Percentiles rank a stretch among this genome's conserved stretches.
phyloP scores from a whole-genome alignment of 805 yeast genomes.

The Metschnikowia borealis region DNA sequence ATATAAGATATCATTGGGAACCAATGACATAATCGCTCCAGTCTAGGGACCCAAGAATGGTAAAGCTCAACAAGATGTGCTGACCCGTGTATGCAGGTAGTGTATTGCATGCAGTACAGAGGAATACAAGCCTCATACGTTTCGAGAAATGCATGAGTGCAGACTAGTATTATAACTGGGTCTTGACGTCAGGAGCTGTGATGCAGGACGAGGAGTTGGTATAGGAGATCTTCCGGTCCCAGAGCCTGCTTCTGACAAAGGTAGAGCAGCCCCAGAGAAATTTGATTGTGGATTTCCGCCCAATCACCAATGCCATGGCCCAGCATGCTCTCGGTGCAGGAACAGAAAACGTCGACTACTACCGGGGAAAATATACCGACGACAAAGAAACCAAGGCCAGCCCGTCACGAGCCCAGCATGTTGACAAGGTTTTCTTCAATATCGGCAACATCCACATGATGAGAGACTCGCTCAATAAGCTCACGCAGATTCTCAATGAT shows the following conservation, averaged over 20 bases:
- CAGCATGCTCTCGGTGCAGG: constrained; percentile 99
- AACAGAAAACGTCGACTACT: constrained; percentile 86
- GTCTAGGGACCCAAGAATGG: no score
- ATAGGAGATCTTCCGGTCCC: constrained; percentile 66
- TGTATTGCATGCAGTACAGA: no score
- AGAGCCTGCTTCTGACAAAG: constrained; percentile 26
- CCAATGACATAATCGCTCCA: no score
- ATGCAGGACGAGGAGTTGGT: constrained; percentile 87
- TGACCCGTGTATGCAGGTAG: no score
- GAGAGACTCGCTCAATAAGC: constrained; percentile 72
- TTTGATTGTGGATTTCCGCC: constrained; percentile 86
- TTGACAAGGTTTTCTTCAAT: constrained; percentile 77
- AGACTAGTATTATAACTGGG: no score
- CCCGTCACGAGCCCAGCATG: constrained; percentile 24
- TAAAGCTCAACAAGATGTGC: no score
- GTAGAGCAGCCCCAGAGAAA: constrained; percentile 41
- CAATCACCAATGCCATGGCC: constrained; percentile 91
- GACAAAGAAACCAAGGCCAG: constrained; percentile 7
- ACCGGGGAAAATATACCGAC: constrained; percentile 39
- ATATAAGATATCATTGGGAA: no score
- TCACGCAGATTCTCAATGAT: constrained; percentile 51
- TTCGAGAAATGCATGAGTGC: no score
- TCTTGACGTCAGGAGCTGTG: no score
- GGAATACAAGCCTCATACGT: no score
- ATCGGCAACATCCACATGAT: constrained; percentile 95